Conservation (phyloP, 441 rosid species). For the Croton setiger region DNA sequence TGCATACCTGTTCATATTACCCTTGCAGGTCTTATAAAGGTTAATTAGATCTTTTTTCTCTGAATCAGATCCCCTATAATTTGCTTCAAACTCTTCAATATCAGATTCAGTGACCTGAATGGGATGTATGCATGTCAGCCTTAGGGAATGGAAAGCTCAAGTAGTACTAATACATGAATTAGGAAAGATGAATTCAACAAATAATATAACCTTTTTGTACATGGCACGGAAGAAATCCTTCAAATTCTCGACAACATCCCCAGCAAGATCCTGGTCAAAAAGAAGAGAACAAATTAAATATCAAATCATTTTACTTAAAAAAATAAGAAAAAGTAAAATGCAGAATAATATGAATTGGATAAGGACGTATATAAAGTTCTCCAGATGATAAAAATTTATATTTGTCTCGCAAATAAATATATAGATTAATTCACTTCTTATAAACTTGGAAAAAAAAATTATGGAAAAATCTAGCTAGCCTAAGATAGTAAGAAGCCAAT, state of each 20-base stretch:
- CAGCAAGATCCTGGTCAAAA: conserved; percentile 67
- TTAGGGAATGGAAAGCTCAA: conserved; percentile 8
- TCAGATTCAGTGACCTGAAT: conserved; percentile 82
- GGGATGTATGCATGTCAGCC: conserved; percentile 1
- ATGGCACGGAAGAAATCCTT: conserved; percentile 60
- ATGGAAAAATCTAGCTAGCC: neutral
- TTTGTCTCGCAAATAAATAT: neutral
- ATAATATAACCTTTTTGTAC: conserved; percentile 60
- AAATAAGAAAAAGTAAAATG: too few species aligned
- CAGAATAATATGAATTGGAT: too few species aligned
- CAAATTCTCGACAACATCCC: conserved; percentile 71
- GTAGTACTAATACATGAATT: neutral
- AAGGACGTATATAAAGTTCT: neutral
- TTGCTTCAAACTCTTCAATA: conserved; percentile 83
- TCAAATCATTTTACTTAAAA: too few species aligned
- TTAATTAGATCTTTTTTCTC: conserved; percentile 87
- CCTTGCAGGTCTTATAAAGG: conserved; percentile 57
- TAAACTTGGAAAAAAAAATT: neutral
- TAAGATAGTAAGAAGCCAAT: neutral
- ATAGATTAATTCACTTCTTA: neutral
- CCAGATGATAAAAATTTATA: neutral
- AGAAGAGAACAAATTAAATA: conserved; percentile 6
- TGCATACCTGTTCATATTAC: conserved; percentile 68
- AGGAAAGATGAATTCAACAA: neutral
- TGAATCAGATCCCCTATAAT: conserved; percentile 86